A percentile compares a stretch with the other conserved stretches of the same genome.
These are phyloP conservation scores for Radiomyces spectabilis DNA, from an alignment of 192 early-diverging fungal genomes.

Conservation along the genomic window DNA sequence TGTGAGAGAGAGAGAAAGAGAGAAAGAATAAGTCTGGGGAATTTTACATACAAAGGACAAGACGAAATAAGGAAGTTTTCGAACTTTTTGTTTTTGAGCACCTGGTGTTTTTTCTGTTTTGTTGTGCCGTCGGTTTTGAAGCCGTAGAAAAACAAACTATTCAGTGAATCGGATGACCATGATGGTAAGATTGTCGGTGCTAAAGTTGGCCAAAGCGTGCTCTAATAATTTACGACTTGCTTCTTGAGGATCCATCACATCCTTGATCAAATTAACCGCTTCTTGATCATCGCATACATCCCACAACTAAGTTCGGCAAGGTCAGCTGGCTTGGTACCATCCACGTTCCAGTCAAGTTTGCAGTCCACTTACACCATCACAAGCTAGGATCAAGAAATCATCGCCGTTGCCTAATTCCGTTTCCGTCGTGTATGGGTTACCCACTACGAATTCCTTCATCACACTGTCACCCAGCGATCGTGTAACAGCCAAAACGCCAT, in stretches of 20 bases:
- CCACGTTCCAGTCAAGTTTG: background rate
- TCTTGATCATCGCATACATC: slow-evolving; percentile 95
- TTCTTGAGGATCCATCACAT: slow-evolving; percentile 64
- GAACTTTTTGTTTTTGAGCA: background rate
- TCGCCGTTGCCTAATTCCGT: slow-evolving; percentile 70
- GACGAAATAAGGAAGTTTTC: too few species aligned
- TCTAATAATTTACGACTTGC: slow-evolving; percentile 76
- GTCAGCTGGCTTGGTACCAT: background rate
- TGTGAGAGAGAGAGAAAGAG: background rate
- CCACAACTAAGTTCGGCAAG: slow-evolving; percentile 83
- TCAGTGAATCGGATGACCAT: slow-evolving; percentile 64
- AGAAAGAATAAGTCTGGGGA: too few species aligned
- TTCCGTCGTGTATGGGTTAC: slow-evolving; percentile 93
- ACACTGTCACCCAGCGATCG: slow-evolving; percentile 89
- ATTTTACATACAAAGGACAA: too few species aligned
- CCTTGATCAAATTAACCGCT: slow-evolving; percentile 81
- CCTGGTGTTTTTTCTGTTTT: background rate
- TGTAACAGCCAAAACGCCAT: slow-evolving; percentile 94
- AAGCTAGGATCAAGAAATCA: slow-evolving; percentile 86
- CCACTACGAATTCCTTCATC: slow-evolving; percentile 97
- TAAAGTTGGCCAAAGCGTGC: slow-evolving; percentile 85
- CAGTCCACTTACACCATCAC: slow-evolving; percentile 78
- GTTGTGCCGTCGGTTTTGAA: background rate
- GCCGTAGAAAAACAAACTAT: too few species aligned
- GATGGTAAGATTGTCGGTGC: slow-evolving; percentile 91